Conservation (phyloP, 345 rosid genomes). For the Eucalyptus lansdowneana region DNA sequence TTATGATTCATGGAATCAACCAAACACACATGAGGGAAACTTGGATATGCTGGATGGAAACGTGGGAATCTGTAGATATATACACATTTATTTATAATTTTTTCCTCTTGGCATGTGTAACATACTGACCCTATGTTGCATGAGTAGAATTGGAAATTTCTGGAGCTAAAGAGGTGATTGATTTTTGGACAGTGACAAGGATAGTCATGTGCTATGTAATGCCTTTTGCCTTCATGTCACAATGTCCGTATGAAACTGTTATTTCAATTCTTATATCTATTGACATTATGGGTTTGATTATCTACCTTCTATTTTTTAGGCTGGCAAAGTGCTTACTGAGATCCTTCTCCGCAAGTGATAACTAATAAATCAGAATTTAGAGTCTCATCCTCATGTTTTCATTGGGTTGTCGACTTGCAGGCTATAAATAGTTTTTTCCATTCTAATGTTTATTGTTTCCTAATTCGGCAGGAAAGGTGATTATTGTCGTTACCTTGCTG, state of each 20-base stretch:
- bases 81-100: not conserved
- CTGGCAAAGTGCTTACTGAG: not conserved
- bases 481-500: slow-evolving; percentile 41
- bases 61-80: not conserved
- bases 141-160: not conserved
- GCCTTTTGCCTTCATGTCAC: not conserved
- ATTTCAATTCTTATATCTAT: not conserved
- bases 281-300: not conserved
- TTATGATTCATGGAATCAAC: not conserved
- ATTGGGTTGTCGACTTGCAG: not conserved
- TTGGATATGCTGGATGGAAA: not conserved
- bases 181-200: not conserved
- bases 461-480: slow-evolving; percentile 38
- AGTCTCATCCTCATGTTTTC: not conserved
- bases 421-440: not conserved
- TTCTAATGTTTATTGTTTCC: not conserved
- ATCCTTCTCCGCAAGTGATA: not conserved
- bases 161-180: not conserved
- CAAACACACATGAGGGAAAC: not conserved
- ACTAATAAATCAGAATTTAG: not conserved
- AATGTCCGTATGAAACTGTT: not conserved
- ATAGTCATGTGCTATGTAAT: not conserved
- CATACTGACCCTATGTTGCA: not conserved
- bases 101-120: not conserved
- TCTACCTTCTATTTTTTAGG: not conserved